phyloP scores from a whole-genome alignment of 2,329 filamentous ascomycete genomes.

The Botryotinia calthae region DNA sequence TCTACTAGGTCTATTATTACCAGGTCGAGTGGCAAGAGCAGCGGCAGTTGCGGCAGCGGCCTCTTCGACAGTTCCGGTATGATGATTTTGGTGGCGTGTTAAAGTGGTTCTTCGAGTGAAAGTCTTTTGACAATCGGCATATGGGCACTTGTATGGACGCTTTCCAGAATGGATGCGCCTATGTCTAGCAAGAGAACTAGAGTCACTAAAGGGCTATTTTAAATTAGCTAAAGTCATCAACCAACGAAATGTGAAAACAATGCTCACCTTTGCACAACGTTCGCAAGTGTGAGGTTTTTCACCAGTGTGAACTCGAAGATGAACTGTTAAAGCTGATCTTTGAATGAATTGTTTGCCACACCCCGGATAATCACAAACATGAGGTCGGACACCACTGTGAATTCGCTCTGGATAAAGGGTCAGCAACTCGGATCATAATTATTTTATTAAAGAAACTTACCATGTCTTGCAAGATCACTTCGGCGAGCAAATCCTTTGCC shows the following conservation, averaged over 20 bases:
- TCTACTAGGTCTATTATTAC: constrained; percentile 45
- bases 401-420: constrained; percentile 70
- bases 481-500: constrained; percentile 87
- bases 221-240: constrained; percentile 28
- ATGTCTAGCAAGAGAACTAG: constrained; percentile 88
- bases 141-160: constrained; percentile 95
- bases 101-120: constrained; percentile 94
- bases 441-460: constrained; percentile 54
- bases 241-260: constrained; percentile 20
- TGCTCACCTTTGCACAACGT: constrained; percentile 82
- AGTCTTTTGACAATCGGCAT: constrained; percentile 96
- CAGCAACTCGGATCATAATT: background rate
- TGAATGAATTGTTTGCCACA: constrained; percentile 98
- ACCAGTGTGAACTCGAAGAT: constrained; percentile 91
- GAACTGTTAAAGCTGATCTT: constrained; percentile 89
- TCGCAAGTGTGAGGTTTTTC: constrained; percentile 99
- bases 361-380: constrained; percentile 83
- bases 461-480: constrained; percentile 91
- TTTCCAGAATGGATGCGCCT: constrained; percentile 94
- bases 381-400: constrained; percentile 85
- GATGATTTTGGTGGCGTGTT: constrained; percentile 92
- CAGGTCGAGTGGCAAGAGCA: constrained; percentile 60
- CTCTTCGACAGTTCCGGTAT: constrained; percentile 92
- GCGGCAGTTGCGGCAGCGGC: constrained; percentile 85
- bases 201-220: constrained; percentile 89